Evolutionary conservation across 2,329 filamentous ascomycete species (phyloP), one percentile per base, ranked within the genome.

Genomic region (Gremmenia infestans): DNA sequence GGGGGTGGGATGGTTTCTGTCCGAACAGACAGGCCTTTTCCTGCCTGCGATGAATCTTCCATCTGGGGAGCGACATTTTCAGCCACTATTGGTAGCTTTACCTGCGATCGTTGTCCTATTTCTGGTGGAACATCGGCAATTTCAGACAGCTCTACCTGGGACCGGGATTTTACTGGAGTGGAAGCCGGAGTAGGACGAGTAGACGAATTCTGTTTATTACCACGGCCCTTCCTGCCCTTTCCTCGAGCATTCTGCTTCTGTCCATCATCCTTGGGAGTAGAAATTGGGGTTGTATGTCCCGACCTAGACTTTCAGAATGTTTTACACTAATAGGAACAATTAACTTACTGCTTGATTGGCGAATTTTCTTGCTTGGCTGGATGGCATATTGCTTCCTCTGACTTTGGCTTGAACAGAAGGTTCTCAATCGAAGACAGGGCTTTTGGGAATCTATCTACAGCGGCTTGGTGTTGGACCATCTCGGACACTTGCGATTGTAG

Each of bases 161-260:
- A 19, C 9, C 45, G 52, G 22, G 53, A 35, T 39, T 42, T 56
- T 4, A 28, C 32, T 3, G 55, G 48, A 14, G 42, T 55, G 12
- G 15, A 28, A 35, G 32, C 23, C 5, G 57, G 54, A 5, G 50
- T 53, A 14, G 50, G 40, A 19, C n/a, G 23, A 2, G 12, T 35
- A 23, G 55, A 53, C 46, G 50, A 53, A 17, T 53, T 53, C 17
- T 45, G n/a, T 22, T 45, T 45, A 11, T 19, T 37, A 25, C 37
- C 22, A 50, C n/a, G 45, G 19, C 28, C n/a, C 19, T 43, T 54
- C 14, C 25, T 40, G n/a, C 17, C 25, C 23, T 52, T 40, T 8
- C 25, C 39, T 36, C 50, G 22, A 22, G 8, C 37, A 15, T 32
- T 17, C 42, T 40, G 42, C 17, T 45, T 45, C n/a, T n/a, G 23